Evolutionary conservation across 139 green algal species (phyloP).

Genomic region (Chlorella sp.): DNA sequence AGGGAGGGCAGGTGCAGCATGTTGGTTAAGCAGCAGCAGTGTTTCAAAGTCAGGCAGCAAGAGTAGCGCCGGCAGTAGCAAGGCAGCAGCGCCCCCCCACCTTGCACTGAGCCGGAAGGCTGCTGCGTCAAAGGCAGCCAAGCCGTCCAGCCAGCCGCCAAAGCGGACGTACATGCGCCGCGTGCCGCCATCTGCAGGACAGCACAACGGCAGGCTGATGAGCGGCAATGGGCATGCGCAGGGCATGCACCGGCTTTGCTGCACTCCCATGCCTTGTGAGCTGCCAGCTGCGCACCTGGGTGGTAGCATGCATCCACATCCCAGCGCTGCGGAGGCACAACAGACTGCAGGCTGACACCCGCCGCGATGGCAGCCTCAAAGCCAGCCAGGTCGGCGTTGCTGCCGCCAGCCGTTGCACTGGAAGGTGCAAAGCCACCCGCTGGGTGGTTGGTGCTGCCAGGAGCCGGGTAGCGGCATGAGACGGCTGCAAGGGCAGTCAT

Average conservation of each 20-base stretch:
- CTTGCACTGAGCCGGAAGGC: conserved; percentile 58
- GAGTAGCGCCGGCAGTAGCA: neutral
- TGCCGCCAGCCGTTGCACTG: neutral
- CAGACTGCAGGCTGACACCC: neutral
- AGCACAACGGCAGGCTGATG: too few relatives aligned
- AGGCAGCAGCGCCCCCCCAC: neutral
- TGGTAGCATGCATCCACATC: conserved; percentile 12
- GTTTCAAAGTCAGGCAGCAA: neutral
- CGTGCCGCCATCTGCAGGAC: neutral
- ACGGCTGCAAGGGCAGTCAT: neutral
- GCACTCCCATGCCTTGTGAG: too few relatives aligned
- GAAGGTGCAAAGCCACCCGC: too few relatives aligned
- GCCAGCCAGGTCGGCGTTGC: conserved; percentile 6
- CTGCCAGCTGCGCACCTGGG: neutral
- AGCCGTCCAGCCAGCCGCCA: conserved; percentile 60
- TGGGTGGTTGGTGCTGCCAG: neutral
- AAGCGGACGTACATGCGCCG: conserved; percentile 55
- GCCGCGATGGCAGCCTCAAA: neutral
- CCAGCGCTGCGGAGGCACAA: conserved; percentile 25
- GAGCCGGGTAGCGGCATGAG: neutral
- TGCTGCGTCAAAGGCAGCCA: conserved; percentile 66
- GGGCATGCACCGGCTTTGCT: too few relatives aligned
- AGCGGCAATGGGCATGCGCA: too few relatives aligned
- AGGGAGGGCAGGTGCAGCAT: too few relatives aligned
- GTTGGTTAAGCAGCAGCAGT: neutral